Conservation (phyloP, 1,284 basidiomycete genomes). For the Austropuccinia psidii region DNA sequence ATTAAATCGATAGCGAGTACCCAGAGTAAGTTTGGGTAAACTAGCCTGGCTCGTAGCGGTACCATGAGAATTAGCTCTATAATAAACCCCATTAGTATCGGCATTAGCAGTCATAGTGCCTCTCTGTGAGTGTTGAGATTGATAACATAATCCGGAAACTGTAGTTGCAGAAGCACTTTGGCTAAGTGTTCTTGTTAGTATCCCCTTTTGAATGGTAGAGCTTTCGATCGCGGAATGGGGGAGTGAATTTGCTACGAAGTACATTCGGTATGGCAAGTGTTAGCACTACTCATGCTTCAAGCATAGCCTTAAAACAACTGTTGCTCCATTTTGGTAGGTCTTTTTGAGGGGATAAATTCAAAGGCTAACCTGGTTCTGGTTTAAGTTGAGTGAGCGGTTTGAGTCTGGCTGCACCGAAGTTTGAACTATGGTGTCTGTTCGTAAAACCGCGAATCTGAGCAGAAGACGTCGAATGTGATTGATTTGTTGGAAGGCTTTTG, state of each 20-base stretch:
- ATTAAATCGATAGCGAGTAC: not conserved
- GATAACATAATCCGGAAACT: not conserved
- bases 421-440: not conserved
- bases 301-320: not conserved
- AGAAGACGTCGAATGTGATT: too few species aligned
- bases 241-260: not conserved
- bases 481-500: too few species aligned
- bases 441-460: too few species aligned
- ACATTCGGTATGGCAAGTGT: not conserved
- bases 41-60: constrained; percentile 15
- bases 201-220: not conserved
- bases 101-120: constrained; percentile 25
- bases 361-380: not conserved
- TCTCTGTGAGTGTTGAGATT: constrained; percentile 25
- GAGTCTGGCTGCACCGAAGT: constrained; percentile 13
- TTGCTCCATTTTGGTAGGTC: not conserved
- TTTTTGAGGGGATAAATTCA: not conserved
- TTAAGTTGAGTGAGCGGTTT: constrained; percentile 31
- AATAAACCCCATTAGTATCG: not conserved
- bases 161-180: not conserved
- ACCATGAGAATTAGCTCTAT: not conserved
- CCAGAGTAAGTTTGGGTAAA: constrained; percentile 25
- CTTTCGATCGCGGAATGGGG: not conserved
- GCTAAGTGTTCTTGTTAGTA: not conserved
- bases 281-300: not conserved